phyloP scores from a whole-genome alignment of 2,329 filamentous ascomycete species.

The Fusarium pininemorale region DNA sequence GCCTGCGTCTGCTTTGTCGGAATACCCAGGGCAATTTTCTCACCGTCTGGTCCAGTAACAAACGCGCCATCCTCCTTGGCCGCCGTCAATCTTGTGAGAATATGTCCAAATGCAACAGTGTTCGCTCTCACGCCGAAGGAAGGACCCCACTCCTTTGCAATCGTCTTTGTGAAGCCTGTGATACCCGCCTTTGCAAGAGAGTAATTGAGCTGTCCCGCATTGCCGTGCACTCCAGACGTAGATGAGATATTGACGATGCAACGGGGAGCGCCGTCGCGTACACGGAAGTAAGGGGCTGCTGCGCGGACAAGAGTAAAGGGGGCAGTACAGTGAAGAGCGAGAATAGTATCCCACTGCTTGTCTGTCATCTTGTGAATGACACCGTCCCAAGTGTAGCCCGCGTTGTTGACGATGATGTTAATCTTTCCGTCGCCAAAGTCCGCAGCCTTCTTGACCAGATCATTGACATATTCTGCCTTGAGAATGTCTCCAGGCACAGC shows the following conservation, averaged over 20 bases:
- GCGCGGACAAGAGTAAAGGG: constrained; percentile 85
- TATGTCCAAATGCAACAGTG: constrained; percentile 85
- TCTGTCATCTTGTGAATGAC: constrained; percentile 93
- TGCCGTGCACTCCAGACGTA: constrained; percentile 84
- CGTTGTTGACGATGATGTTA: constrained; percentile 91
- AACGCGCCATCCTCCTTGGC: constrained; percentile 88
- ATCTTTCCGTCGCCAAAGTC: constrained; percentile 88
- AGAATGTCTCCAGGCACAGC: constrained; percentile 82
- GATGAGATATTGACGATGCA: constrained; percentile 86
- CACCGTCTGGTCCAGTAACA: constrained; percentile 77
- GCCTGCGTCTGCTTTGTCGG: constrained; percentile 66
- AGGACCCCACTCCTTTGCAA: constrained; percentile 92
- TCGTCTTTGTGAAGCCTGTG: constrained; percentile 84
- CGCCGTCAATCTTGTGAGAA: constrained; percentile 80
- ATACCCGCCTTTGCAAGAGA: constrained; percentile 86
- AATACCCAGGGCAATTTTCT: constrained; percentile 79
- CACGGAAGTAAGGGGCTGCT: constrained; percentile 86
- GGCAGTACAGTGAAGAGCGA: constrained; percentile 83
- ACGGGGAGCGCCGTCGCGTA: constrained; percentile 81
- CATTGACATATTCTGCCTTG: constrained; percentile 73
- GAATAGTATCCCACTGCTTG: constrained; percentile 90
- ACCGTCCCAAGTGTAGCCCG: constrained; percentile 91
- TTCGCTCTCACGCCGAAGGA: constrained; percentile 84
- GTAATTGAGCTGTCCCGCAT: constrained; percentile 93
- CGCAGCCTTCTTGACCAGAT: constrained; percentile 77